phyloP scores from a whole-genome alignment of 805 yeast species.

The Candida stauntonica region DNA sequence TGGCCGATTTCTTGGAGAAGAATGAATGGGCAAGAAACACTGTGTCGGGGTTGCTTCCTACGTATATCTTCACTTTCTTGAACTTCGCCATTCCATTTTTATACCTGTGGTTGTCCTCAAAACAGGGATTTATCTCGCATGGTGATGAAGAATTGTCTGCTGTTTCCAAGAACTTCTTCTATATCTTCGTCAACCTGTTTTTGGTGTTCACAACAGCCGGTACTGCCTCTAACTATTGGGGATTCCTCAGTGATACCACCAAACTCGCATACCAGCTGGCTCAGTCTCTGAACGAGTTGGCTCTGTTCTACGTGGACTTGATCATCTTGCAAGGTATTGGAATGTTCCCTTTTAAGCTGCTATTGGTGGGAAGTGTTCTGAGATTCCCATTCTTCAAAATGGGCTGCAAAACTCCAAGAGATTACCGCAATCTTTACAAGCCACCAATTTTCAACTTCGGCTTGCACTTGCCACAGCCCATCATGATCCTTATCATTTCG shows the following conservation, averaged over 20 bases:
- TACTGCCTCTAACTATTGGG: slow-evolving; percentile 79
- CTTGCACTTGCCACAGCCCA: slow-evolving; percentile 84
- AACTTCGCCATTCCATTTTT: slow-evolving; percentile 81
- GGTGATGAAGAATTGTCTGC: slow-evolving; percentile 90
- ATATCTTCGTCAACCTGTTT: slow-evolving; percentile 89
- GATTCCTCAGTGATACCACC: slow-evolving; percentile 81
- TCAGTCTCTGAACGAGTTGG: slow-evolving; percentile 68
- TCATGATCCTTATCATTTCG: slow-evolving; percentile 78
- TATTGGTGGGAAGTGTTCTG: slow-evolving; percentile 73
- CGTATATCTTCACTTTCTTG: slow-evolving; percentile 81
- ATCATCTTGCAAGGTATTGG: slow-evolving; percentile 80
- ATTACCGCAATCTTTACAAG: slow-evolving; percentile 64
- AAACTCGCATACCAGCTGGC: slow-evolving; percentile 86
- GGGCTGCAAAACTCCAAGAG: slow-evolving; percentile 77
- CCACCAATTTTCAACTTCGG: slow-evolving; percentile 96
- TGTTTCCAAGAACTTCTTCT: slow-evolving; percentile 90
- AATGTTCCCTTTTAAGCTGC: slow-evolving; percentile 82
- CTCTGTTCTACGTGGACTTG: slow-evolving; percentile 87
- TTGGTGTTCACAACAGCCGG: slow-evolving; percentile 93
- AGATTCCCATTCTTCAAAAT: slow-evolving; percentile 65
- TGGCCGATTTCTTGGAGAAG: slow-evolving; percentile 62
- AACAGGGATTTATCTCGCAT: slow-evolving; percentile 86
- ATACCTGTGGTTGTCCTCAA: slow-evolving; percentile 74
- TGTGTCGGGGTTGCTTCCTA: slow-evolving; percentile 87
- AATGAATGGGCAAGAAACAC: slow-evolving; percentile 71